Base-by-base conservation (phyloP, 192 early-diverging fungal genomes). In the Coemansia sp. region DNA sequence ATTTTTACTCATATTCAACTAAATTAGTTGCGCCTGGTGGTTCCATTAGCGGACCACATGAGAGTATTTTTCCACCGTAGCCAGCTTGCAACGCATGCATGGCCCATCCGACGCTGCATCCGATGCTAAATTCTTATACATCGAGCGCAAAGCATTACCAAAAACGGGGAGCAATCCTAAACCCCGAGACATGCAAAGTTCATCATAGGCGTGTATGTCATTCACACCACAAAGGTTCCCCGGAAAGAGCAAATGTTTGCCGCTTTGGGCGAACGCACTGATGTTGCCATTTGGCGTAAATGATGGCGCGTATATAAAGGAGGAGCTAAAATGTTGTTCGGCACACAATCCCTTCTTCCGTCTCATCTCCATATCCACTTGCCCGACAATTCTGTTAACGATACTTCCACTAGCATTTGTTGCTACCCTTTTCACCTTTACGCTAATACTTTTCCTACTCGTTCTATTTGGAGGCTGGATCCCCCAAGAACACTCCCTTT, bases 21-120 rank as follows among this genome's bases (percentile, higher is more conserved):
- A 35, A 35, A 57, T 35, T 57, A 9, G 33, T n/a, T 57, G 55
- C 23, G 38, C 19, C 55, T 57, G 33, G 33, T 57, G 55, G 55
- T 57, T 57, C 55, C 29, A 36, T 20, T 57, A 57, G 55, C n/a
- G 9, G 55, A 57, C 55, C 55, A 57, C 55, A 57, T 57, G 55
- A 57, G 55, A 17, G 2, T 11, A 35, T 33, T 33, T 36, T 35
- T n/a, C 55, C 55, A 33, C 17, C 17, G 11, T 57, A 57, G 55
- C 22, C 25, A 11, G 22, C 49, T 25, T 52, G 23, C 9, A 25
- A 8, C 23, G 23, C 7, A 25, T 22, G 23, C 23, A 29, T 52
- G 49, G 49, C 49, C 49, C 49, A 25, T 25, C 49, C 20, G 22
- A 52, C 15, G 49, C 20, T 25, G 49, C 20, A 25, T 52, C 49